Percentiles rank a stretch among this genome's conserved stretches.
Evolutionary conservation across 1,284 basidiomycete genomes (phyloP).

Genomic region (Boletus semigastroideus): DNA sequence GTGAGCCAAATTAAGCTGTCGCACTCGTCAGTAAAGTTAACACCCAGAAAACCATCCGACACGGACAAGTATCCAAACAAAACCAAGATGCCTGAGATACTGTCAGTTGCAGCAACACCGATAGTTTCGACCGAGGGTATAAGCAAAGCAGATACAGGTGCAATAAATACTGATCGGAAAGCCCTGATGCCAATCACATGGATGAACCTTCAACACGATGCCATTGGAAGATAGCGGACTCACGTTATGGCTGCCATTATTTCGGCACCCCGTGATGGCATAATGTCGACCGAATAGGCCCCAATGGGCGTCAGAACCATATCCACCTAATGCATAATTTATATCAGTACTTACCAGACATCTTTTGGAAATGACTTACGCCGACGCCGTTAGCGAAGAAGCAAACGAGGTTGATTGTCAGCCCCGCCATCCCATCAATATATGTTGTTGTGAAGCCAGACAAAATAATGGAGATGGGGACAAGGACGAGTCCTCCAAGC

Average conservation of each 20-base stretch:
- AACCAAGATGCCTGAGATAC: slow-evolving; percentile 42
- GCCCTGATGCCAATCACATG: too few relatives aligned
- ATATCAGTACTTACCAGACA: neutral
- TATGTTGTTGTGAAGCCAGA: slow-evolving; percentile 30
- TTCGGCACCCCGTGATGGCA: slow-evolving; percentile 54
- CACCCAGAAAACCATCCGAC: neutral
- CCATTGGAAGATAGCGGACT: too few relatives aligned
- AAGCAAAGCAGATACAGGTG: slow-evolving; percentile 18
- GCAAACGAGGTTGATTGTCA: slow-evolving; percentile 44
- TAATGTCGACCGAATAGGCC: slow-evolving; percentile 57
- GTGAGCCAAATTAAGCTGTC: slow-evolving; percentile 42
- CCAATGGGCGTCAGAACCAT: slow-evolving; percentile 37
- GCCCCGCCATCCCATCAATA: slow-evolving; percentile 40
- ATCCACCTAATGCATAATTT: slow-evolving; percentile 35
- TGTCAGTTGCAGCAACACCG: slow-evolving; percentile 55
- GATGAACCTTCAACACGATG: too few relatives aligned
- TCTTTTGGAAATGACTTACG: slow-evolving; percentile 30
- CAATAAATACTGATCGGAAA: slow-evolving; percentile 37
- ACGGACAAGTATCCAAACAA: slow-evolving; percentile 47
- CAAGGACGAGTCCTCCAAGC: slow-evolving; percentile 44
- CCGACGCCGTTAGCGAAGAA: slow-evolving; percentile 52
- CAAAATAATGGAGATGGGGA: slow-evolving; percentile 33
- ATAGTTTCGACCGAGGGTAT: slow-evolving; percentile 49
- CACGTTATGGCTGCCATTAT: too few relatives aligned
- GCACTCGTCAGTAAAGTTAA: slow-evolving; percentile 3